Evolutionary conservation across 805 yeast species (phyloP).

Genomic region (Candida caryicola): DNA sequence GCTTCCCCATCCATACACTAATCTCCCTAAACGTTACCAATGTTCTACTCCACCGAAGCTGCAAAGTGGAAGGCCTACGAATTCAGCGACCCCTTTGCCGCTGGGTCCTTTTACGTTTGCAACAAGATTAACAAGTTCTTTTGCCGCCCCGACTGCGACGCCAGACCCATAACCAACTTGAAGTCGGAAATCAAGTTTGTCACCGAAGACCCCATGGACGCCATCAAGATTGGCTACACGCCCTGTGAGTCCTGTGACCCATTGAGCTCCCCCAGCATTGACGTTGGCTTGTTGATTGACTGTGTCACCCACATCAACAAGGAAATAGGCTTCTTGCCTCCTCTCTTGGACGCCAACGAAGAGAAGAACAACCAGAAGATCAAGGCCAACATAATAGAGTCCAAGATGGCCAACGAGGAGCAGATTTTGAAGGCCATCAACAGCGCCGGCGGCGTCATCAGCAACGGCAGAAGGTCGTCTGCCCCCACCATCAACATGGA

Average conservation of each 20-base stretch:
- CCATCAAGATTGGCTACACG: slow-evolving; percentile 42
- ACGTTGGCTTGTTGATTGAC: slow-evolving; percentile 41
- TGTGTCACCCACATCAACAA: slow-evolving; percentile 57
- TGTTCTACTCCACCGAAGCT: slow-evolving; percentile 43
- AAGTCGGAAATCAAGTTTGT: slow-evolving; percentile 47
- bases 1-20: background rate
- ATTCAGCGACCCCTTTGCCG: slow-evolving; percentile 64
- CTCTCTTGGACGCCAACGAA: slow-evolving; percentile 46
- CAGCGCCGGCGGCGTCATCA: slow-evolving; percentile 10
- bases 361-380: slow-evolving; percentile 35
- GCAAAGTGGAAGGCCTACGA: slow-evolving; percentile 63
- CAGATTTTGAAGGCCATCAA: slow-evolving; percentile 22
- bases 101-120: slow-evolving; percentile 55
- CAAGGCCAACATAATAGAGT: slow-evolving; percentile 34
- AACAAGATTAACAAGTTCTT: slow-evolving; percentile 40
- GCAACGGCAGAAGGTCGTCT: slow-evolving; percentile 21
- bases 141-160: slow-evolving; percentile 72
- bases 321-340: slow-evolving; percentile 56
- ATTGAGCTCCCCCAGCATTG: slow-evolving; percentile 40
- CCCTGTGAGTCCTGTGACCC: slow-evolving; percentile 62
- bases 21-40: slow-evolving; percentile 9
- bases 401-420: slow-evolving; percentile 23
- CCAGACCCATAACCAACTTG: slow-evolving; percentile 40
- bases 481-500: slow-evolving; percentile 28
- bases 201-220: slow-evolving; percentile 35